Percentiles rank a stretch among this genome's conserved stretches.
phyloP scores from a whole-genome alignment of 2,329 filamentous ascomycete species.

The Scytalidium sp. region DNA sequence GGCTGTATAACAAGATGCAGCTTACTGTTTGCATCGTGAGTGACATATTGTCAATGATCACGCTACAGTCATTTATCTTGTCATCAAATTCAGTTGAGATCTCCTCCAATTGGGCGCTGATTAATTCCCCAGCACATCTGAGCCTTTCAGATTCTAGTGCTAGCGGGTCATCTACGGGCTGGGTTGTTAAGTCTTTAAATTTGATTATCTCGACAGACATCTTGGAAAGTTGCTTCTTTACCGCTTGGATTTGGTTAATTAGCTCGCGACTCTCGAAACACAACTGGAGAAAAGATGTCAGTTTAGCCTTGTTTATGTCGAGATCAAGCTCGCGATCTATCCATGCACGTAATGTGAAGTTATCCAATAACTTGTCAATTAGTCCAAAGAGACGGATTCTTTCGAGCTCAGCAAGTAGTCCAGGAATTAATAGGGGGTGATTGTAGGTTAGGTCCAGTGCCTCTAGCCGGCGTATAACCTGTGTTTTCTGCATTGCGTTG shows the following conservation, averaged over 20 bases:
- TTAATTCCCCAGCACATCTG: conserved; percentile 7
- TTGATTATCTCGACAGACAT: conserved; percentile 15
- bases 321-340: conserved; percentile 10
- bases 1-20: background rate
- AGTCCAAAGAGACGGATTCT: conserved; percentile 9
- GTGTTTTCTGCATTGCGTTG: background rate
- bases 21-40: conserved; percentile 34
- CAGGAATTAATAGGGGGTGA: conserved; percentile 26
- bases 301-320: conserved; percentile 18
- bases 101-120: conserved; percentile 16
- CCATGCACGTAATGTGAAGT: conserved; percentile 11
- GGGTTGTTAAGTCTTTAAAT: background rate
- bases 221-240: conserved; percentile 20
- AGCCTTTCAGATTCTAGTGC: background rate
- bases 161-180: background rate
- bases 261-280: conserved; percentile 19
- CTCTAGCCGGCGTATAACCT: background rate
- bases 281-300: conserved; percentile 23
- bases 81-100: conserved; percentile 27
- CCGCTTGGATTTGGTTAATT: background rate
- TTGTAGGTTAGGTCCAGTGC: conserved; percentile 2
- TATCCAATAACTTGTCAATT: background rate
- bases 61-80: conserved; percentile 29
- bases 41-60: conserved; percentile 32
- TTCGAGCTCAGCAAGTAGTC: conserved; percentile 30